Conservation (phyloP, 176 grass and related monocot genomes). For the Musa troglodytarum region DNA sequence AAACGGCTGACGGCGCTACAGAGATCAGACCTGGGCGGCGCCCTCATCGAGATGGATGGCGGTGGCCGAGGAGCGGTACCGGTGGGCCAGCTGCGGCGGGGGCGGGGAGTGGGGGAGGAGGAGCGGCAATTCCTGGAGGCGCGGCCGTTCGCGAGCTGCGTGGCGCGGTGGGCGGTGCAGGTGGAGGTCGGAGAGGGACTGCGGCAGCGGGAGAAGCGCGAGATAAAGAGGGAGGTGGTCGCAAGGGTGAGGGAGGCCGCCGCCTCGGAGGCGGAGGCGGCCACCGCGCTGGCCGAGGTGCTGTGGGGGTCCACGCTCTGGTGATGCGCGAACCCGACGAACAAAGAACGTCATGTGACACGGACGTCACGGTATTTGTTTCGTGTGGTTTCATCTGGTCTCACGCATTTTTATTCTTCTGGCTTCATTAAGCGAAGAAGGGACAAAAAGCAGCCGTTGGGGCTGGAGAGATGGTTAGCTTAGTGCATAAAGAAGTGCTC, state of each 20-base stretch:
- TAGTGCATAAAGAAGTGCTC: too few relatives aligned
- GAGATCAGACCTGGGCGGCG: slow-evolving; percentile 39
- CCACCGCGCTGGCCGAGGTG: slow-evolving; percentile 52
- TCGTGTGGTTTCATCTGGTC: too few relatives aligned
- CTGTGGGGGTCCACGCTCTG: slow-evolving; percentile 74
- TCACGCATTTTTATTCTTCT: too few relatives aligned
- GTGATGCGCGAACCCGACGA: background rate
- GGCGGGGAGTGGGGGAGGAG: background rate
- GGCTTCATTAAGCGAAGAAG: too few relatives aligned
- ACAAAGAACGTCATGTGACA: background rate
- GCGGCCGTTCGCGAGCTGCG: slow-evolving; percentile 60
- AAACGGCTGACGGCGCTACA: slow-evolving; percentile 77
- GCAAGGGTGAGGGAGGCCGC: slow-evolving; percentile 55
- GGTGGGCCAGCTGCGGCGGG: background rate
- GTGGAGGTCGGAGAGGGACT: slow-evolving; percentile 74
- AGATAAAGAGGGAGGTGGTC: slow-evolving; percentile 64
- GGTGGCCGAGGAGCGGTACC: background rate
- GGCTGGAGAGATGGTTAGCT: too few relatives aligned
- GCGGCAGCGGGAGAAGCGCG: slow-evolving; percentile 49
- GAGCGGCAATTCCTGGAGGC: background rate
- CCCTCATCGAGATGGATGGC: slow-evolving; percentile 25
- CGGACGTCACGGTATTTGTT: background rate
- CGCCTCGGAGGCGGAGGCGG: slow-evolving; percentile 41
- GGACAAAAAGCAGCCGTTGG: too few relatives aligned
- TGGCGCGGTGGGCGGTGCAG: slow-evolving; percentile 62